phyloP scores from a whole-genome alignment of 1,139 yeast genomes.

The Debaryomyces psychrophilus region DNA sequence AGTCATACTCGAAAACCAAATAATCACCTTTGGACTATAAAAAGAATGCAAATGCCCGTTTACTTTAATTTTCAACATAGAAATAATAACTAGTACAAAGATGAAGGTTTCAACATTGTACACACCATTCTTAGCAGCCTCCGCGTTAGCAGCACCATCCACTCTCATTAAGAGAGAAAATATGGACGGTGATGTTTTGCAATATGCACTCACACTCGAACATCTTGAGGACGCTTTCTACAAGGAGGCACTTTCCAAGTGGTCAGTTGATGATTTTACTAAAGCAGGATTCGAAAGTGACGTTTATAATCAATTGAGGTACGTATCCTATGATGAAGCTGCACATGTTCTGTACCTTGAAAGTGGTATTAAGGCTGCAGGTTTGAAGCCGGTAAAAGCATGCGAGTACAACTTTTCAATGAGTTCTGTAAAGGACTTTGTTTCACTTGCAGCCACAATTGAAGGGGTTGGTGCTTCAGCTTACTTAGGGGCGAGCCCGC shows the following conservation, averaged over 20 bases:
- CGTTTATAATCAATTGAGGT: not conserved
- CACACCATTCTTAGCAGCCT: not conserved
- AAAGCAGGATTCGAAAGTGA: not conserved
- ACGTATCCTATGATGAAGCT: conserved; percentile 2
- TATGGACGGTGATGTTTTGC: conserved; percentile 4
- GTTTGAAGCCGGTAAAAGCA: conserved; percentile 1
- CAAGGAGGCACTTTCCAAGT: conserved; percentile 2
- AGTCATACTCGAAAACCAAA: too few relatives aligned
- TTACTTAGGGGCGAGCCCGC: not conserved
- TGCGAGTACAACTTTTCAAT: not conserved
- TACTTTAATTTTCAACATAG: too few relatives aligned
- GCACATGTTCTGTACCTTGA: conserved; percentile 2
- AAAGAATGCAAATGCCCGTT: too few relatives aligned
- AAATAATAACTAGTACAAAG: too few relatives aligned
- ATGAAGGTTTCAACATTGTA: too few relatives aligned
- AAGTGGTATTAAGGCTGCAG: conserved; percentile 3
- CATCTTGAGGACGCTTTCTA: conserved; percentile 4
- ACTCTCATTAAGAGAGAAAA: not conserved
- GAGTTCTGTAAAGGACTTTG: not conserved
- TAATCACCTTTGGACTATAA: too few relatives aligned
- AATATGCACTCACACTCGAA: conserved; percentile 3
- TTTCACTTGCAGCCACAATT: conserved; percentile 3
- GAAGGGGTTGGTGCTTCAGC: conserved; percentile 6
- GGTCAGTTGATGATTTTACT: conserved; percentile 7
- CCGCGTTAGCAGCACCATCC: not conserved